These are phyloP conservation scores for Tetrapyrgos nigripes DNA, from an alignment of 1,284 basidiomycete genomes.

Conservation along the genomic window DNA sequence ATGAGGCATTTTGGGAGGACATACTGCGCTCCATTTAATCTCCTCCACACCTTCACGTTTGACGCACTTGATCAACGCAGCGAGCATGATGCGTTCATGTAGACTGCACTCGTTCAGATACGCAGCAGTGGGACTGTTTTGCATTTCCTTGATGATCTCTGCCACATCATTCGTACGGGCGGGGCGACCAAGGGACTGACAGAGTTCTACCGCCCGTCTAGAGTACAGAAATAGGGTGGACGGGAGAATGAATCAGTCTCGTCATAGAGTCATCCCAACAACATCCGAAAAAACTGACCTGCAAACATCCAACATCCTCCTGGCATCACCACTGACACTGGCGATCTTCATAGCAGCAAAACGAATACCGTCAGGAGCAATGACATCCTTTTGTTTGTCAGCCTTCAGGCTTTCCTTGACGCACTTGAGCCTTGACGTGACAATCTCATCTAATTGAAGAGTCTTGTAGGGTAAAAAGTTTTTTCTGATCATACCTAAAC, in stretches of 20 bases:
- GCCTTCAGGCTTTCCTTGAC: constrained; percentile 57
- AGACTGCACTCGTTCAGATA: constrained; percentile 84
- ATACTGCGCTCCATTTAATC: constrained; percentile 83
- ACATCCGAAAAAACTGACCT: constrained; percentile 56
- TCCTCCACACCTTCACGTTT: constrained; percentile 88
- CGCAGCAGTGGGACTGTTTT: constrained; percentile 87
- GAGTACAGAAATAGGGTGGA: not conserved
- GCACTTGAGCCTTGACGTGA: constrained; percentile 77
- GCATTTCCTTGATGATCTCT: constrained; percentile 88
- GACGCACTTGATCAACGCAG: constrained; percentile 84
- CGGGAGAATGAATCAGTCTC: not conserved
- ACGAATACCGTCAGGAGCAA: constrained; percentile 83
- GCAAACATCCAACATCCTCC: constrained; percentile 94
- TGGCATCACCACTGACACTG: constrained; percentile 93
- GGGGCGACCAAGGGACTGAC: constrained; percentile 53
- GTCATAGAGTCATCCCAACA: not conserved
- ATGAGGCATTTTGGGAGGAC: constrained; percentile 30
- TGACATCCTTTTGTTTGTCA: constrained; percentile 53
- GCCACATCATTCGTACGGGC: constrained; percentile 81
- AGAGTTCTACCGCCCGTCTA: constrained; percentile 88
- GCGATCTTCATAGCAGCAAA: constrained; percentile 93
- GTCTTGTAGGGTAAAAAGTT: constrained; percentile 94
- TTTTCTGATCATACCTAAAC: constrained; percentile 89
- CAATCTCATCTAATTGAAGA: constrained; percentile 85
- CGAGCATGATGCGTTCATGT: constrained; percentile 91